A percentile compares a stretch with the other conserved stretches of the same genome.
These are phyloP conservation scores for Botrytis cinerea DNA, from an alignment of 2,329 filamentous ascomycete species.

Conservation along the genomic window DNA sequence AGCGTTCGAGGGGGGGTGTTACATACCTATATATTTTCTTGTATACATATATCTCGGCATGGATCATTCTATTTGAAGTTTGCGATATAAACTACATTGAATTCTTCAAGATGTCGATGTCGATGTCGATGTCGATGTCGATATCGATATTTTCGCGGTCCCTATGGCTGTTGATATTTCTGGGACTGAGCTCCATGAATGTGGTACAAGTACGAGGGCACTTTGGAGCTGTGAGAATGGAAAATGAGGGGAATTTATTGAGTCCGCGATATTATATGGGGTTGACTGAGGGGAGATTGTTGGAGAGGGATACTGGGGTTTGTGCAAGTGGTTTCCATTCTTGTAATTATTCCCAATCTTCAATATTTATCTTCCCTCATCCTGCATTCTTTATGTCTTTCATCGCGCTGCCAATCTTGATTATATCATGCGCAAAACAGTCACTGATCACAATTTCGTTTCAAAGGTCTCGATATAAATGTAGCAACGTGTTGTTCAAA, in stretches of 20 bases:
- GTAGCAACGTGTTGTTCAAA: constrained; percentile 47
- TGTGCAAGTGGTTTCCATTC: constrained; percentile 34
- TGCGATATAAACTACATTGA: background rate
- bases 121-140: background rate
- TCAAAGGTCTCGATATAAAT: constrained; percentile 48
- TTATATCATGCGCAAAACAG: too few species aligned
- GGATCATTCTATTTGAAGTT: background rate
- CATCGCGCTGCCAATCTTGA: background rate
- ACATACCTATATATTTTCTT: background rate
- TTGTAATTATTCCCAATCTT: constrained; percentile 31
- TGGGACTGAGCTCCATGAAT: background rate
- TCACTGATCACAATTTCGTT: background rate
- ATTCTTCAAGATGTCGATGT: background rate
- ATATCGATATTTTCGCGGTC: constrained; percentile 1
- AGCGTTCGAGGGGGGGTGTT: background rate
- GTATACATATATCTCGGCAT: constrained; percentile 2
- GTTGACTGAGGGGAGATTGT: constrained; percentile 24
- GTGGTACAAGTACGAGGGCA: background rate
- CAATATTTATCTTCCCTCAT: background rate
- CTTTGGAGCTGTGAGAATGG: constrained; percentile 15
- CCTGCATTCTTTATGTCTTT: background rate
- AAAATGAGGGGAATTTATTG: constrained; percentile 24
- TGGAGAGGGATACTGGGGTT: constrained; percentile 27
- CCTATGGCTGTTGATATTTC: background rate
- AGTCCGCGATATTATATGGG: constrained; percentile 36